A percentile compares a stretch with the other conserved stretches of the same genome.
Conservation (phyloP, 1,284 basidiomycete species). For the Meira miltonrushii region DNA sequence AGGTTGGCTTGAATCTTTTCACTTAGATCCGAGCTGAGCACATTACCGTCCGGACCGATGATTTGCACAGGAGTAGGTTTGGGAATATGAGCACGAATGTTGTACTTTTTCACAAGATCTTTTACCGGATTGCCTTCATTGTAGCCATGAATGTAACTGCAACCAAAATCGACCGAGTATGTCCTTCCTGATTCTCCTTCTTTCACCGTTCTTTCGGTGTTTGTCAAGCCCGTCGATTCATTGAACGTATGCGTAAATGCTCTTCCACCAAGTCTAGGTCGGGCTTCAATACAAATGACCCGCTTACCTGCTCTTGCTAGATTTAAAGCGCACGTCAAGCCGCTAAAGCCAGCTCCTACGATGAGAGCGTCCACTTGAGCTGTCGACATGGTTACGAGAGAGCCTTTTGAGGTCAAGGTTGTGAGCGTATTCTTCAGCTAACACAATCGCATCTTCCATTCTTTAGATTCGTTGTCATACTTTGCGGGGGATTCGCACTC, state of each 20-base stretch:
- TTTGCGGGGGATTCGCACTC: too few relatives aligned
- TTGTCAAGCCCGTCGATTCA: conserved; percentile 21
- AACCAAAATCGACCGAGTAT: conserved; percentile 54
- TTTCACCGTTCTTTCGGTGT: conserved; percentile 13
- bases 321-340: conserved; percentile 55
- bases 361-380: conserved; percentile 53
- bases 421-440: too few relatives aligned
- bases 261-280: conserved; percentile 57
- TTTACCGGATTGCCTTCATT: conserved; percentile 56
- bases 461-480: too few relatives aligned
- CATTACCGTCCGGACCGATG: conserved; percentile 25
- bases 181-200: conserved; percentile 5
- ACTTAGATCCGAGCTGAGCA: conserved; percentile 15
- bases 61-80: conserved; percentile 23
- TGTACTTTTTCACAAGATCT: conserved; percentile 53
- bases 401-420: too few relatives aligned
- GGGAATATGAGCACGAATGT: conserved; percentile 23
- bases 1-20: conserved; percentile 28
- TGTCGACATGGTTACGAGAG: too few relatives aligned
- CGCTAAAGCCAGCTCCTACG: conserved; percentile 57
- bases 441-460: too few relatives aligned
- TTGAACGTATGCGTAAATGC: conserved; percentile 53
- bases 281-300: conserved; percentile 57
- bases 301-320: conserved; percentile 53
- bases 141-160: conserved; percentile 58